Base-by-base conservation (phyloP, 2,329 filamentous ascomycete genomes). In the Aspergillus sergii region DNA sequence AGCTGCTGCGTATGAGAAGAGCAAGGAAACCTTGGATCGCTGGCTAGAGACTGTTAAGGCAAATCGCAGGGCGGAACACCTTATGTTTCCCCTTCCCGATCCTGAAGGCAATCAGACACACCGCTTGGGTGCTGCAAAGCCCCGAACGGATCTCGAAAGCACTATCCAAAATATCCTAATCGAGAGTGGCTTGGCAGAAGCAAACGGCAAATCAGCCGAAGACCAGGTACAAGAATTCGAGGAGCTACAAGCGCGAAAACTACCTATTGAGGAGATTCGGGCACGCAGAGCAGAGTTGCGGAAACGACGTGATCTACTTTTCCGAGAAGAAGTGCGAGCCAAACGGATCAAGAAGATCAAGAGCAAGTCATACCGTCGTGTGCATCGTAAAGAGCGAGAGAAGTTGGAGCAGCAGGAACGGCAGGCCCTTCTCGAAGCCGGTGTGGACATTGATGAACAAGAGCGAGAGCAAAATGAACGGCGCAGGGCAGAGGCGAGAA, bases 321-420 rank as follows among this genome's bases (percentile, higher is more conserved):
- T 96, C 71, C 87, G 94, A 12, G 94, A 98, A 79, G 91, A 96
- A 73, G 89, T 93, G 50, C 90, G 93, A 61, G 88, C 93, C 9
- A 96, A 94, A 80, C 90, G 95, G 28, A 93, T 99, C 80, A 97
- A 97, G 82, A 98, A 98, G 83, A 99, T 99, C 81, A 99, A 99
- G 84, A 96, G 92, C 76, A 99, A 97, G 78, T 88, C 93, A 0
- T 99, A 96, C 76, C 91, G 94, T 60, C 90, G 94, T 51, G 90
- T 98, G 16, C 94, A 98, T 78, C 89, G 94, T 43, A 97, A 91
- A 75, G 91, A 91, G 74, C 83, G 87, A 16, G 86, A 90, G 74
- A 84, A 83, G 66, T 73, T 85, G 63, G 83, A 86, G 57, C 80
- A 87, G 64, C 80, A 84, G 56, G 87, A 90, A 68, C 81, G 82